Evolutionary conservation across 495 filamentous ascomycete species (phyloP).

Genomic region (Neurospora sp.): DNA sequence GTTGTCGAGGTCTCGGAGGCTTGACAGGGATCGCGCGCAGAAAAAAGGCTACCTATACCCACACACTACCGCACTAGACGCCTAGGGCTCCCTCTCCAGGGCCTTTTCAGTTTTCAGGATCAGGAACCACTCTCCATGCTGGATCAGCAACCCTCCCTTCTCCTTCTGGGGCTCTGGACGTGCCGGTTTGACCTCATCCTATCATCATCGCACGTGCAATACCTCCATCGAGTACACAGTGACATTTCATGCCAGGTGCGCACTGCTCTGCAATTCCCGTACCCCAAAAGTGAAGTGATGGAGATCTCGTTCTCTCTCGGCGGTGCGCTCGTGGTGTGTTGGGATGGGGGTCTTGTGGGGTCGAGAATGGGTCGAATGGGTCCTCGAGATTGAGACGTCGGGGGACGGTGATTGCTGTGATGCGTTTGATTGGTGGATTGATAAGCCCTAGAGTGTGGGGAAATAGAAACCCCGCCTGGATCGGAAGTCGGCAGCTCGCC

Average conservation of each 20-base stretch:
- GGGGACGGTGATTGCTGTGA: neutral
- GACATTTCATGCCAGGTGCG: neutral
- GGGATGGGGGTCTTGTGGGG: neutral
- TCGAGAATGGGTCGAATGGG: neutral
- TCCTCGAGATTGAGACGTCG: neutral
- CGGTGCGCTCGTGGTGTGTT: neutral
- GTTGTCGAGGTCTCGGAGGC: neutral
- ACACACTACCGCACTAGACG: neutral
- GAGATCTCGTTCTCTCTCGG: neutral
- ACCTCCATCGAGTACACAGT: neutral
- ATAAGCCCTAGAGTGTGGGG: neutral
- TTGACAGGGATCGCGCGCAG: neutral
- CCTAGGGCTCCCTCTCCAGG: neutral
- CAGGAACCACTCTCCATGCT: neutral
- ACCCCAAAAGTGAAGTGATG: neutral
- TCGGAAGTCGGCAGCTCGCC: slow-evolving; percentile 7
- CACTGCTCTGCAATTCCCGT: neutral
- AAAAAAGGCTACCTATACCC: neutral
- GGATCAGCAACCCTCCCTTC: neutral
- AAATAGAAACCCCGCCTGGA: neutral
- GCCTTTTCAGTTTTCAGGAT: neutral
- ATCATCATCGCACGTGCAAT: neutral
- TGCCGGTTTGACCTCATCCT: neutral
- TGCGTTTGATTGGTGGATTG: neutral
- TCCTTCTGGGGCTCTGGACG: neutral